These are phyloP conservation scores for Musa schizocarpa DNA, from an alignment of 176 grass and related monocot species.

Conservation along the genomic window DNA sequence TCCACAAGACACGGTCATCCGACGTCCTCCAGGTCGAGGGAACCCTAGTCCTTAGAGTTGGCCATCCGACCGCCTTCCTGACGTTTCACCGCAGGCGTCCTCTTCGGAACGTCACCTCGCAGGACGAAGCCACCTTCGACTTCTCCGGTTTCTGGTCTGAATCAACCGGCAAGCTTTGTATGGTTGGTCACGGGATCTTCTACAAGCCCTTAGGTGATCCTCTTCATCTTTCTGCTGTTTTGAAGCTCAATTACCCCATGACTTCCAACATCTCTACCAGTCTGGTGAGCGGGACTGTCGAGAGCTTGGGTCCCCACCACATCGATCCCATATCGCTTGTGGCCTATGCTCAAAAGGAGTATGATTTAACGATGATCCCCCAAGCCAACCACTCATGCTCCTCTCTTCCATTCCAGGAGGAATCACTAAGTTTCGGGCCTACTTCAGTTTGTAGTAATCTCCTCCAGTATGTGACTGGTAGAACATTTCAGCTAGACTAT, in stretches of 20 bases:
- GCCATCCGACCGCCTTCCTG: neutral
- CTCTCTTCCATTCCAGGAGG: slow-evolving; percentile 1
- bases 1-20: neutral
- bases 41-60: slow-evolving; percentile 24
- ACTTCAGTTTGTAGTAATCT: neutral
- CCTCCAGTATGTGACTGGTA: neutral
- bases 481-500: neutral
- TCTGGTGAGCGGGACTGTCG: slow-evolving; percentile 24
- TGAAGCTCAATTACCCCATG: slow-evolving; percentile 32
- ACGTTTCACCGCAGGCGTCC: neutral
- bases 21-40: slow-evolving; percentile 17
- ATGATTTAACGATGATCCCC: slow-evolving; percentile 24
- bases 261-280: slow-evolving; percentile 18
- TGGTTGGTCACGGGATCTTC: slow-evolving; percentile 27
- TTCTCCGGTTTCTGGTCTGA: slow-evolving; percentile 33
- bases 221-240: slow-evolving; percentile 11
- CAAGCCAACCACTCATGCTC: slow-evolving; percentile 13
- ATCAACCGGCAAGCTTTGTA: slow-evolving; percentile 34
- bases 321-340: slow-evolving; percentile 34
- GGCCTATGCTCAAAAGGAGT: slow-evolving; percentile 30
- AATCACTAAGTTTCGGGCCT: neutral
- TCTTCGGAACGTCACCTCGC: neutral
- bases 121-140: neutral
- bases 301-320: slow-evolving; percentile 1
- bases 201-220: neutral